phyloP scores from a whole-genome alignment of 495 filamentous ascomycete species.

The Sporormia fimetaria region DNA sequence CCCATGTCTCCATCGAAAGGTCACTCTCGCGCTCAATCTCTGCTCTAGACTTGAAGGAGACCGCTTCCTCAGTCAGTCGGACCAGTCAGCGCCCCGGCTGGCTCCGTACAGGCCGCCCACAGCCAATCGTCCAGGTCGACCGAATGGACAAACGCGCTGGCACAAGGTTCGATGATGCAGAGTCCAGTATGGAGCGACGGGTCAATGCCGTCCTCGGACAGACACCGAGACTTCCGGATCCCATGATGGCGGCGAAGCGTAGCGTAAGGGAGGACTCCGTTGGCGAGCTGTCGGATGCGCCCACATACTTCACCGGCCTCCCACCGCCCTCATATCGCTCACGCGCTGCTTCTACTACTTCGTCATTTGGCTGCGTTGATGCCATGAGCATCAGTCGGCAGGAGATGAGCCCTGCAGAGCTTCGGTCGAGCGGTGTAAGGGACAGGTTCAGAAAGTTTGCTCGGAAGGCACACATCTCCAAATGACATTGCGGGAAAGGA shows the following conservation, averaged over 20 bases:
- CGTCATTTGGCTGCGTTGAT: constrained; percentile 23
- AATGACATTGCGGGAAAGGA: constrained; percentile 4
- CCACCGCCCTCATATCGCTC: constrained; percentile 23
- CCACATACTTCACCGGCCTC: constrained; percentile 14
- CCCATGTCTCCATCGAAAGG: background rate
- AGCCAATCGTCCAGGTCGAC: background rate
- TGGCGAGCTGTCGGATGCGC: constrained; percentile 18
- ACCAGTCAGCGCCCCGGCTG: background rate
- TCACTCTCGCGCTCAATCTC: constrained; percentile 1
- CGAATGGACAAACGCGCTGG: background rate
- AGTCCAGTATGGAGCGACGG: constrained; percentile 4
- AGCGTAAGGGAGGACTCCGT: constrained; percentile 16
- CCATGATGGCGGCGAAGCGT: background rate
- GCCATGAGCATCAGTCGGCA: constrained; percentile 8
- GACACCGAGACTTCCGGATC: background rate
- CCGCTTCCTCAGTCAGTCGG: background rate
- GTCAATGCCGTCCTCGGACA: constrained; percentile 7
- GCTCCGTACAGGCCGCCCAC: background rate
- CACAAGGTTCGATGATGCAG: constrained; percentile 4
- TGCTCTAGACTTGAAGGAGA: background rate
- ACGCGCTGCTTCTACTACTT: constrained; percentile 17
- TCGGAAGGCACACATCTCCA: constrained; percentile 8
- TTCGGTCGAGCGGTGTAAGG: constrained; percentile 8
- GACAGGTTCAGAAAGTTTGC: constrained; percentile 9
- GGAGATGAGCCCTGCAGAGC: constrained; percentile 11